These are phyloP conservation scores for Pseudopediastrum boryanum DNA, from an alignment of 139 green algal species.

Conservation along the genomic window DNA sequence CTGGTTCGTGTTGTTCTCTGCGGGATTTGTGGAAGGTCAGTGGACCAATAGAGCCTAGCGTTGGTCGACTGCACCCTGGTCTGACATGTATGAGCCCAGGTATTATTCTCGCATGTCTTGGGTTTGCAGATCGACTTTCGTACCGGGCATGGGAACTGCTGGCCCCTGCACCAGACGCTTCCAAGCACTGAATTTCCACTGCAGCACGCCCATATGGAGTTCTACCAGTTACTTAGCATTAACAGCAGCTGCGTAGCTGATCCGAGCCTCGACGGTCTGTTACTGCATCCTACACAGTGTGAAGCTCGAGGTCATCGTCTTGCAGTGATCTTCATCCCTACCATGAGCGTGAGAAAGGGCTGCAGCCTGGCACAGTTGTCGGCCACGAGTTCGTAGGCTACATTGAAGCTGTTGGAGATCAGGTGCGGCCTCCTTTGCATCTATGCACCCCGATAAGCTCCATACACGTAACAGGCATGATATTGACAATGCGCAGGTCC, in stretches of 20 bases:
- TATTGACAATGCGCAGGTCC: slow-evolving; percentile 5
- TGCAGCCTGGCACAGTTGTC: slow-evolving; percentile 36
- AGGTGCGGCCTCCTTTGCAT: neutral
- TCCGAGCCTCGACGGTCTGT: neutral
- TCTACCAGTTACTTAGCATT: neutral
- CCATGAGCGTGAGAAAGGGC: slow-evolving; percentile 29
- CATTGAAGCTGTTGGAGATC: slow-evolving; percentile 18
- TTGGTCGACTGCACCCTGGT: neutral
- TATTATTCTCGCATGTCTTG: neutral
- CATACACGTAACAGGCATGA: neutral
- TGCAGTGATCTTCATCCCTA: slow-evolving; percentile 34
- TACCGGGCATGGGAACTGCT: neutral
- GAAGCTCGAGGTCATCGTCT: neutral
- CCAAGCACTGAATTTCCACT: neutral
- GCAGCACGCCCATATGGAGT: too few species aligned
- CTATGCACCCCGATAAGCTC: neutral
- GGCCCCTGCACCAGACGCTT: neutral
- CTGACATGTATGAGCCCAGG: neutral
- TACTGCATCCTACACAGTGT: neutral
- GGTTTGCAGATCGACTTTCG: neutral
- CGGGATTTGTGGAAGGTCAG: slow-evolving; percentile 33
- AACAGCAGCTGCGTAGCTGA: neutral
- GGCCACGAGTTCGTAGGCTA: slow-evolving; percentile 45
- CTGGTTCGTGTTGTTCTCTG: slow-evolving; percentile 20
- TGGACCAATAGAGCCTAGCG: too few species aligned